Evolutionary conservation across 768 basidiomycete genomes (phyloP), one percentile per base, ranked within the genome.

Genomic region (Russula lepida): DNA sequence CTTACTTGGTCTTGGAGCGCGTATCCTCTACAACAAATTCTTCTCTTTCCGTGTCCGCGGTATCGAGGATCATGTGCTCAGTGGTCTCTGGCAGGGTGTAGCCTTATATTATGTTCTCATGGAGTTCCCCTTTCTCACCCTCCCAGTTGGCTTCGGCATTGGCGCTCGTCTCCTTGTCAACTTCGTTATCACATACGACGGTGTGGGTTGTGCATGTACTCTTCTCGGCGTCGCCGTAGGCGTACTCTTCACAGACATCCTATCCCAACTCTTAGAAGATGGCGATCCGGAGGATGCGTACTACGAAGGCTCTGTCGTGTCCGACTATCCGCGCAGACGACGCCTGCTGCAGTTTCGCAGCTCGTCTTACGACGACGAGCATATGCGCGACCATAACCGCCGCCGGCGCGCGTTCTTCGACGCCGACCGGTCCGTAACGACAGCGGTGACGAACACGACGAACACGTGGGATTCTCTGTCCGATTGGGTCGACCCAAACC

Each of bases 71-170:
- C 77, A 78, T 67, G 73, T 89, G 69, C 81, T 92, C 59, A 73
- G 81, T 54, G 89, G 89, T 54, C 78, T 85, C 67, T 84, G 86
- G 79, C 86, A 89, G 71, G 89, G 89, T 53, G 82, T 88, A 64
- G 85, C 81, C 27, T 75, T 92, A 54, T 85, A 89, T 68, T 85
- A 82, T 68, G 77, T 85, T 57, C 78, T 81, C 63, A 82, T 74
- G 67, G 77, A 80, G 69, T 77, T 78, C 58, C 77, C 79, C 50
- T 75, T 77, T 61, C 73, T 86, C 37, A 78, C 79, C 39, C 72
- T 86, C 67, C 74, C 78, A 53, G 79, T 86, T 46, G 84, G 77
- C 55, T 74, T 83, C 47, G 79, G 75, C 51, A 81, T 89, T 64
- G 76, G 76, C 44, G 79, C 76, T 4, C 86, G 86, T 69, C 82